These are phyloP conservation scores for Xanthoconium purpureum DNA, from an alignment of 768 basidiomycete genomes.

Conservation along the genomic window DNA sequence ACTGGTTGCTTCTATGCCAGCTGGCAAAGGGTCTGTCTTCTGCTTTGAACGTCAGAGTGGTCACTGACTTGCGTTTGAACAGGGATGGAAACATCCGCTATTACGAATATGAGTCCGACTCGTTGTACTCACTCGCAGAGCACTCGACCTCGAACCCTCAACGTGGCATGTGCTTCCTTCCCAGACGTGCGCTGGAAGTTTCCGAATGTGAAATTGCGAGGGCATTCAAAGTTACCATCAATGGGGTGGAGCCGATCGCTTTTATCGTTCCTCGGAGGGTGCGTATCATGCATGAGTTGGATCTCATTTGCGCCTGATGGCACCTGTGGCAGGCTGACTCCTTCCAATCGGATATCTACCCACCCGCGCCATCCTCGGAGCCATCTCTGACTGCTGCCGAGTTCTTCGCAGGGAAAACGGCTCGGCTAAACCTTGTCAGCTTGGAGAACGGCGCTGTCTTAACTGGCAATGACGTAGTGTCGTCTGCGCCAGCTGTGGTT, in stretches of 20 bases:
- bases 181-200: slow-evolving; percentile 85
- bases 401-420: slow-evolving; percentile 83
- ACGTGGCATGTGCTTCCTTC: slow-evolving; percentile 96
- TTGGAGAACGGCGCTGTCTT: slow-evolving; percentile 65
- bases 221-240: slow-evolving; percentile 81
- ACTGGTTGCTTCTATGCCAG: slow-evolving; percentile 32
- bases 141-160: slow-evolving; percentile 91
- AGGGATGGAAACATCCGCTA: slow-evolving; percentile 98
- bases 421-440: slow-evolving; percentile 73
- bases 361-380: slow-evolving; percentile 81
- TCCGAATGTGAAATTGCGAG: slow-evolving; percentile 93
- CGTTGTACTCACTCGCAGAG: slow-evolving; percentile 72
- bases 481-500: slow-evolving; percentile 27
- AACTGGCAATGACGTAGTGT: slow-evolving; percentile 22
- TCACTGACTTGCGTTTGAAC: slow-evolving; percentile 10
- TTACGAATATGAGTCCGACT: slow-evolving; percentile 91
- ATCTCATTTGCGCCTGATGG: no score
- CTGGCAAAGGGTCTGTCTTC: slow-evolving; percentile 79
- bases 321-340: slow-evolving; percentile 63
- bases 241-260: slow-evolving; percentile 81
- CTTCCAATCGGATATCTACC: slow-evolving; percentile 98
- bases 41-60: background rate
- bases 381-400: slow-evolving; percentile 78
- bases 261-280: slow-evolving; percentile 96
- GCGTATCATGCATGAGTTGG: slow-evolving; percentile 10